A percentile compares a stretch with the other conserved stretches of the same genome.
phyloP scores from a whole-genome alignment of 2,329 filamentous ascomycete species.

The Botrytis pseudocinerea region DNA sequence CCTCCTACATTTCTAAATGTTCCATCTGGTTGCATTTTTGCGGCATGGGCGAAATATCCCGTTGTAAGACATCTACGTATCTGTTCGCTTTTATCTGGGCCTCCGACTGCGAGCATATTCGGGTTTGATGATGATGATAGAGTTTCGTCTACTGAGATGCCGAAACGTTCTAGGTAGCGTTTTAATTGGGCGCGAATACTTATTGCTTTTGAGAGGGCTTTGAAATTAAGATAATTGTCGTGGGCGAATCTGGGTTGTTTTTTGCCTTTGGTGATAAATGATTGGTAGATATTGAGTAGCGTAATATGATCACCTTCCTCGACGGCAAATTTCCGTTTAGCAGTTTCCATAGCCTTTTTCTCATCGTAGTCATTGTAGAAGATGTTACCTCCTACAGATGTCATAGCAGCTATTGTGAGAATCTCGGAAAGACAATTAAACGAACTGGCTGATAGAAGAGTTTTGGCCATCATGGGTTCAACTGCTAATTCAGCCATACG shows the following conservation, averaged over 20 bases:
- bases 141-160: conserved; percentile 67
- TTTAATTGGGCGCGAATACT: conserved; percentile 85
- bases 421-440: conserved; percentile 85
- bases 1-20: conserved; percentile 85
- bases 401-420: conserved; percentile 91
- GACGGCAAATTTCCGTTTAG: conserved; percentile 79
- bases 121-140: conserved; percentile 44
- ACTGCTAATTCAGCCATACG: conserved; percentile 92
- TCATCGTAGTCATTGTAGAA: conserved; percentile 82
- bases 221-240: conserved; percentile 84
- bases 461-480: conserved; percentile 94
- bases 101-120: conserved; percentile 43
- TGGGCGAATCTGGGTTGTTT: conserved; percentile 86
- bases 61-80: conserved; percentile 83
- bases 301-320: conserved; percentile 95
- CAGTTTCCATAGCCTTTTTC: conserved; percentile 71
- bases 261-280: conserved; percentile 79
- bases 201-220: conserved; percentile 76
- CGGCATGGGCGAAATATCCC: conserved; percentile 91
- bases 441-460: conserved; percentile 69
- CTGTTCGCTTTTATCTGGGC: conserved; percentile 61
- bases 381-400: conserved; percentile 76
- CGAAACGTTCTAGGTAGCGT: conserved; percentile 83
- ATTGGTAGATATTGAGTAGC: conserved; percentile 87
- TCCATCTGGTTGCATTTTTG: conserved; percentile 90